phyloP scores from a whole-genome alignment of 2,329 filamentous ascomycete species.

The Penicillium paneum region DNA sequence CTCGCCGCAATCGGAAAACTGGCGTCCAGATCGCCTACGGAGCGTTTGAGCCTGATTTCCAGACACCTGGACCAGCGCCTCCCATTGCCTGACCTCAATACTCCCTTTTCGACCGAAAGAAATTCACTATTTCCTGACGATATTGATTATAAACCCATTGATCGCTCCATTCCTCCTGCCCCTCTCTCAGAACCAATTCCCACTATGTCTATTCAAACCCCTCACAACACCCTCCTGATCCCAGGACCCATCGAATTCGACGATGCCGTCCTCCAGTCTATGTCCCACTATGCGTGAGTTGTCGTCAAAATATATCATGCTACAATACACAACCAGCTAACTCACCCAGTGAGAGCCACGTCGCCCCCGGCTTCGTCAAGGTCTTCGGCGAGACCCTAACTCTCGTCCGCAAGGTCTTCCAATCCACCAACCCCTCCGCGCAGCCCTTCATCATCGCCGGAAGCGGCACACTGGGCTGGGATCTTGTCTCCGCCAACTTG shows the following conservation, averaged over 20 bases:
- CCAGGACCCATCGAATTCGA: constrained; percentile 98
- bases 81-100: constrained; percentile 58
- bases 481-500: constrained; percentile 90
- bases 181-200: constrained; percentile 23
- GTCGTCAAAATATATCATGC: neutral
- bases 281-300: constrained; percentile 74
- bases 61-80: constrained; percentile 57
- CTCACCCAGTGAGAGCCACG: constrained; percentile 77
- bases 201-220: constrained; percentile 57
- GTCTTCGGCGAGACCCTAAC: constrained; percentile 86
- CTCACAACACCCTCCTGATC: constrained; percentile 78
- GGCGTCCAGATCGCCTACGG: constrained; percentile 48
- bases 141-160: constrained; percentile 49
- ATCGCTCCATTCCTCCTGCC: constrained; percentile 29
- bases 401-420: constrained; percentile 89
- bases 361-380: constrained; percentile 82
- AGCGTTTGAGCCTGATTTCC: constrained; percentile 58
- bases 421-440: constrained; percentile 74
- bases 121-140: constrained; percentile 52
- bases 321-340: constrained; percentile 1
- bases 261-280: constrained; percentile 90
- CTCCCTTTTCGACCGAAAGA: constrained; percentile 61
- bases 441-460: constrained; percentile 94
- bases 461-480: constrained; percentile 95
- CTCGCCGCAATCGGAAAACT: constrained; percentile 41